Percentiles rank a stretch among this genome's conserved stretches.
Conservation (phyloP, 140 eudicot species). For the Flaveria floridana region DNA sequence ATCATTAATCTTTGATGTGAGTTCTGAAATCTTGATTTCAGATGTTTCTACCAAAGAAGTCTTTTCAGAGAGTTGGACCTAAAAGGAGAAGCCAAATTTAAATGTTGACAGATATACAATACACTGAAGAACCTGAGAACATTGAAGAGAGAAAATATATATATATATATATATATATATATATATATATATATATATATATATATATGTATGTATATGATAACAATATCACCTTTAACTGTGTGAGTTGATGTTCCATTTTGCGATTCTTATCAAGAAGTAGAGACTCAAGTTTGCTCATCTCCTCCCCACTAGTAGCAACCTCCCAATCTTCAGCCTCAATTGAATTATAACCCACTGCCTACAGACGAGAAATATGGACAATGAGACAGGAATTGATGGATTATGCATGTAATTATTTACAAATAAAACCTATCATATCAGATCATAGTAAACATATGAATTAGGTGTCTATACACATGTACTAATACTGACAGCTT, state of each 20-base stretch:
- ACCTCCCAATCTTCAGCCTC: conserved; percentile 99
- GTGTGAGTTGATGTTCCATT: conserved; percentile 98
- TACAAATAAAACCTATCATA: background rate
- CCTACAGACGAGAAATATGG: conserved; percentile 45
- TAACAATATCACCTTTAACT: conserved; percentile 58
- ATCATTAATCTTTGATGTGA: conserved; percentile 58
- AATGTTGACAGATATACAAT: background rate
- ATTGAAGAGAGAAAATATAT: background rate
- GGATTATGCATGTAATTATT: background rate
- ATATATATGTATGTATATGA: too few relatives aligned
- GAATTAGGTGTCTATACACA: background rate
- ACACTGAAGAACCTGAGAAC: conserved; percentile 8
- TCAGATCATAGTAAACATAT: background rate
- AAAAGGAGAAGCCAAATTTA: conserved; percentile 31
- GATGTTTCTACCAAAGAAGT: conserved; percentile 64
- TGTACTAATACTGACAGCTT: background rate
- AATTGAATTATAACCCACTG: conserved; percentile 96
- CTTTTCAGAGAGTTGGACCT: conserved; percentile 92
- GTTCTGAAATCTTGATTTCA: conserved; percentile 70
- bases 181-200: too few relatives aligned
- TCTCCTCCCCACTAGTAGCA: conserved; percentile 97
- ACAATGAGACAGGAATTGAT: conserved; percentile 10
- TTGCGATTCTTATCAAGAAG: conserved; percentile 96
- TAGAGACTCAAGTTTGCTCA: conserved; percentile 90
- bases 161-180: too few relatives aligned